These are phyloP conservation scores for Podospora pseudopauciseta DNA, from an alignment of 495 filamentous ascomycete species.

Conservation along the genomic window DNA sequence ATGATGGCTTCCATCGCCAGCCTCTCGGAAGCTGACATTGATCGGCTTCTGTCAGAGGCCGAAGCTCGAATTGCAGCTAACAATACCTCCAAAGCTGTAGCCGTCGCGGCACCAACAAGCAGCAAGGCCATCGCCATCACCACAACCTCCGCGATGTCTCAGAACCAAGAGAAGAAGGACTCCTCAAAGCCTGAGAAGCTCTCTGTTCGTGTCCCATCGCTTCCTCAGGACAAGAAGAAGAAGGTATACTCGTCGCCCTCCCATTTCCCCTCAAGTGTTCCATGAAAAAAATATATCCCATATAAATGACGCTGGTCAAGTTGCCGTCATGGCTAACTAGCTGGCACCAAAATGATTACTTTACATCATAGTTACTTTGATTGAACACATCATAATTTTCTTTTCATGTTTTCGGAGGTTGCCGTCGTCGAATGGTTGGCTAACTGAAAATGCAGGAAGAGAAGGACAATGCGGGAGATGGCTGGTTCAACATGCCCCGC, in stretches of 20 bases:
- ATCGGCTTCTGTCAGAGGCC: conserved; percentile 32
- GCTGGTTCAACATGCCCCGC: conserved; percentile 84
- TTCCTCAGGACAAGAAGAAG: conserved; percentile 29
- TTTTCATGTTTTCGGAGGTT: background rate
- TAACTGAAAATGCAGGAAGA: conserved; percentile 34
- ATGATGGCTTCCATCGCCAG: conserved; percentile 21
- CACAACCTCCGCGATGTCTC: conserved; percentile 6
- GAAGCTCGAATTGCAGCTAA: conserved; percentile 30
- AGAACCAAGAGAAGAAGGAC: background rate
- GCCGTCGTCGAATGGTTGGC: conserved; percentile 3
- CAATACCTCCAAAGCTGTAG: conserved; percentile 12
- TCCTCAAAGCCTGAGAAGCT: conserved; percentile 31
- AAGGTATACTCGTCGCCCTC: conserved; percentile 35
- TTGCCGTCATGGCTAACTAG: conserved; percentile 44
- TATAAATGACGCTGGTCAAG: conserved; percentile 42
- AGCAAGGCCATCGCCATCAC: conserved; percentile 9
- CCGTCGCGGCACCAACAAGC: conserved; percentile 14
- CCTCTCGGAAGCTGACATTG: conserved; percentile 31
- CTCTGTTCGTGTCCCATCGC: conserved; percentile 41
- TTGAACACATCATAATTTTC: conserved; percentile 28
- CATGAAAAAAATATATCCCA: conserved; percentile 41
- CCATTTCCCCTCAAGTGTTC: conserved; percentile 12
- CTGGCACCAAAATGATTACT: conserved; percentile 59
- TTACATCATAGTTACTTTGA: conserved; percentile 99
- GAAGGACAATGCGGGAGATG: conserved; percentile 51